phyloP scores from a whole-genome alignment of 2,329 filamentous ascomycete genomes.

The Triangularia setosa region DNA sequence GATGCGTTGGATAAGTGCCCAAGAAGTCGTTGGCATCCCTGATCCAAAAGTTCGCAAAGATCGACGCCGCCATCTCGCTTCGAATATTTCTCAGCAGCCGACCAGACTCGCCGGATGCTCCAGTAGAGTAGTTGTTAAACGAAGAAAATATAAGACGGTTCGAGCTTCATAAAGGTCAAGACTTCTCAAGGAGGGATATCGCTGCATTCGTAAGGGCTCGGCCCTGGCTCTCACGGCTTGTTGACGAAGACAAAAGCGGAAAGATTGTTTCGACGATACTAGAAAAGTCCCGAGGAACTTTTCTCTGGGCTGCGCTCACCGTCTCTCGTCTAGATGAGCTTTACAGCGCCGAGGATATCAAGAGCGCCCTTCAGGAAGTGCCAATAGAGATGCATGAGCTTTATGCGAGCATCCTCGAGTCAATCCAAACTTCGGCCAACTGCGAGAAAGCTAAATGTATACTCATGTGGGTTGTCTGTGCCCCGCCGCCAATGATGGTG shows the following conservation, averaged over 20 bases:
- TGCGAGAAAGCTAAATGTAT: slow-evolving; percentile 31
- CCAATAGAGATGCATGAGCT: slow-evolving; percentile 23
- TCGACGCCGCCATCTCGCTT: slow-evolving; percentile 1
- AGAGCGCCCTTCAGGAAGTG: slow-evolving; percentile 17
- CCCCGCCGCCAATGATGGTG: slow-evolving; percentile 29
- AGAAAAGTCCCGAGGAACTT: slow-evolving; percentile 21
- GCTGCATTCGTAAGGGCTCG: slow-evolving; percentile 5
- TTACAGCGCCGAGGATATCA: slow-evolving; percentile 24
- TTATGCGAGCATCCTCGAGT: slow-evolving; percentile 18
- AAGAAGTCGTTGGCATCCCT: slow-evolving; percentile 4
- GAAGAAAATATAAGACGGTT: slow-evolving; percentile 7
- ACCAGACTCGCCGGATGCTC: slow-evolving; percentile 3
- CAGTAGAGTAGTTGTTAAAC: slow-evolving; percentile 9
- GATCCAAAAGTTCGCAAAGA: slow-evolving; percentile 12
- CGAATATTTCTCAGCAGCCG: slow-evolving; percentile 19
- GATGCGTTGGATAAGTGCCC: slow-evolving; percentile 22
- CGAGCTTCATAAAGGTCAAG: too few relatives aligned
- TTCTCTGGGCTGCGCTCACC: slow-evolving; percentile 26
- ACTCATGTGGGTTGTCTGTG: slow-evolving; percentile 34
- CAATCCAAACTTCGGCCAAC: slow-evolving; percentile 19
- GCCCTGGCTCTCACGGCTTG: neutral
- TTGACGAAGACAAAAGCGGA: neutral
- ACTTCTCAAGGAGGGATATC: too few relatives aligned
- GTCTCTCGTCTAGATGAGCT: slow-evolving; percentile 16
- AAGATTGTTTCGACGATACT: slow-evolving; percentile 15